phyloP scores from a whole-genome alignment of 2,329 filamentous ascomycete genomes.

The Fusarium udum region DNA sequence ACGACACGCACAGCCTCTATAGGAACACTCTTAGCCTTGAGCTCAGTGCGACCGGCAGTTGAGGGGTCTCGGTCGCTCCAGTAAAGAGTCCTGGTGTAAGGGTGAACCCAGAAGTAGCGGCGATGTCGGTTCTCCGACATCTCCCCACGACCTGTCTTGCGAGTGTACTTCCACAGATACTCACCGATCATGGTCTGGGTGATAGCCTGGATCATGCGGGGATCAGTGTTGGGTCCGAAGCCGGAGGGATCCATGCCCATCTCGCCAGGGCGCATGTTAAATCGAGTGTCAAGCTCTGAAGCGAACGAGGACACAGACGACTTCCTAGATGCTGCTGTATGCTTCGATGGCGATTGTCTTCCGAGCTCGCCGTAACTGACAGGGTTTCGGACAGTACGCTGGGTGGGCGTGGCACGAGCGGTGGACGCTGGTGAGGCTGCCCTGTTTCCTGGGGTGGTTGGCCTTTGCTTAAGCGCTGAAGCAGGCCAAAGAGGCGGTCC shows the following conservation, averaged over 20 bases:
- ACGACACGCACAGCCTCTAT: constrained; percentile 95
- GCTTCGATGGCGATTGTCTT: constrained; percentile 59
- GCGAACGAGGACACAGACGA: constrained; percentile 96
- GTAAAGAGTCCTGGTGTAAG: constrained; percentile 94
- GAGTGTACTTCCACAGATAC: constrained; percentile 98
- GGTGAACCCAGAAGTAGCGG: constrained; percentile 99
- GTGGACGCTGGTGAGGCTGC: constrained; percentile 55
- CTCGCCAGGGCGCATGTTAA: constrained; percentile 75
- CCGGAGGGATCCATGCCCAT: constrained; percentile 64
- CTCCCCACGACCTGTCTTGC: constrained; percentile 88
- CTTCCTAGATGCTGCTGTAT: constrained; percentile 54
- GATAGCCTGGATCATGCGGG: constrained; percentile 98
- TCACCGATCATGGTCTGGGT: constrained; percentile 99
- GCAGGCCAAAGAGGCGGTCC: constrained; percentile 86
- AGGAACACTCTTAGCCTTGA: constrained; percentile 85
- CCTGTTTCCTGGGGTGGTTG: constrained; percentile 68
- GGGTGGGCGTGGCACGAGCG: constrained; percentile 67
- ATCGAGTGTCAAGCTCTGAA: constrained; percentile 90
- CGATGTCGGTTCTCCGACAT: constrained; percentile 91
- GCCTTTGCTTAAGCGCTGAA: constrained; percentile 70
- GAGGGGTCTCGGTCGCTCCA: constrained; percentile 94
- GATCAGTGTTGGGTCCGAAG: constrained; percentile 81
- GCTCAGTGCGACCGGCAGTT: constrained; percentile 77
- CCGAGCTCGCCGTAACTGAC: constrained; percentile 59
- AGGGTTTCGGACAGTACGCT: constrained; percentile 58